phyloP scores from a whole-genome alignment of 2,329 filamentous ascomycete genomes.

The Mycosphaerelloides madeirae region DNA sequence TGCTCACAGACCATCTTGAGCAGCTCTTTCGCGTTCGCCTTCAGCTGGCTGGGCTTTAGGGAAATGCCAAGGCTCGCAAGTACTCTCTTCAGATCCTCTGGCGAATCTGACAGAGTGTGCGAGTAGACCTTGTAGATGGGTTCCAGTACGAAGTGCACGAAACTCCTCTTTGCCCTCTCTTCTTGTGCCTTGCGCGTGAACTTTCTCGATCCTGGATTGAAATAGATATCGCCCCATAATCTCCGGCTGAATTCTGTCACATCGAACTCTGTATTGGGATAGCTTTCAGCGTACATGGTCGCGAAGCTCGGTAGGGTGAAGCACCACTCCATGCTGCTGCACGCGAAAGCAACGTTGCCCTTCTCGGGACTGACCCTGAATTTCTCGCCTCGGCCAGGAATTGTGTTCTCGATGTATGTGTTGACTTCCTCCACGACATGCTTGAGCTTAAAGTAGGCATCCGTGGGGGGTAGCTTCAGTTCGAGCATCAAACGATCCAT shows the following conservation, averaged over 20 bases:
- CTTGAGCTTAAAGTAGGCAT: constrained; percentile 98
- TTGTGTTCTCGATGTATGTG: constrained; percentile 82
- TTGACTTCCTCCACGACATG: constrained; percentile 99
- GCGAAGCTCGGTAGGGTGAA: constrained; percentile 93
- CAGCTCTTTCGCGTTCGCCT: constrained; percentile 80
- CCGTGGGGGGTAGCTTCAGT: constrained; percentile 85
- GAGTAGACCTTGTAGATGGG: constrained; percentile 98
- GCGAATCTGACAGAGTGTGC: constrained; percentile 86
- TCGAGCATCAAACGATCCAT: constrained; percentile 93
- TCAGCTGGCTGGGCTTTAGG: constrained; percentile 89
- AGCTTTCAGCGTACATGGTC: constrained; percentile 90
- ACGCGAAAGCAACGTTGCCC: constrained; percentile 96
- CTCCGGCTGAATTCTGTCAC: constrained; percentile 75
- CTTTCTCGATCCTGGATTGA: constrained; percentile 81
- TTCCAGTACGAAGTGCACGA: constrained; percentile 91
- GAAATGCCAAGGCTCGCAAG: constrained; percentile 74
- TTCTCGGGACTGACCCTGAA: constrained; percentile 88
- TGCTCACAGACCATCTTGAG: constrained; percentile 87
- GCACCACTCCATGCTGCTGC: constrained; percentile 90
- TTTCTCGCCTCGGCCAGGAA: constrained; percentile 73
- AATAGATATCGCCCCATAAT: constrained; percentile 96
- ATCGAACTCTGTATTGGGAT: constrained; percentile 57
- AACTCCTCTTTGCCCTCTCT: constrained; percentile 74
- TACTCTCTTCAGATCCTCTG: constrained; percentile 75
- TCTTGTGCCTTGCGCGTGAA: constrained; percentile 87